phyloP scores from a whole-genome alignment of 495 filamentous ascomycete species.

The Lasiosphaeriaceae sp. region DNA sequence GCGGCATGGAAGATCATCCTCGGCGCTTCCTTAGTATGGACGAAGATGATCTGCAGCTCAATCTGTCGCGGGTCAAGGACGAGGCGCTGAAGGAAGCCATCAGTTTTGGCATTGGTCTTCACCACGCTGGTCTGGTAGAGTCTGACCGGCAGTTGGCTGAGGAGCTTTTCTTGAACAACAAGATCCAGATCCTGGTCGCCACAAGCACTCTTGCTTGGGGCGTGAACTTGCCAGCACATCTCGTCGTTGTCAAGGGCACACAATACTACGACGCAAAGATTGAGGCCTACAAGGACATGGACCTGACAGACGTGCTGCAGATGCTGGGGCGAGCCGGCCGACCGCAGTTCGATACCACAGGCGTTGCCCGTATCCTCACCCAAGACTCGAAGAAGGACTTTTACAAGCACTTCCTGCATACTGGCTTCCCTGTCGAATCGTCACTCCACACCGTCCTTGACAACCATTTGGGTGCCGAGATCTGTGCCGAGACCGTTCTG shows the following conservation, averaged over 20 bases:
- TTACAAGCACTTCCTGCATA: constrained; percentile 99
- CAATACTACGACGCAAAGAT: constrained; percentile 98
- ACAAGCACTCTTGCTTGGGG: constrained; percentile 97
- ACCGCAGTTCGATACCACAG: constrained; percentile 93
- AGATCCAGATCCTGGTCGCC: constrained; percentile 95
- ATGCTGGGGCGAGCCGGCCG: constrained; percentile 96
- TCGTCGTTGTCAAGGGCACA: constrained; percentile 97
- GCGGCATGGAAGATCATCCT: constrained; percentile 97
- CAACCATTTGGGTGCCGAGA: constrained; percentile 94
- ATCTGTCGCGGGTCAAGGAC: constrained; percentile 83
- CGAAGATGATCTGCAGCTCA: constrained; percentile 85
- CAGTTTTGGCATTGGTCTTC: constrained; percentile 93
- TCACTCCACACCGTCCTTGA: constrained; percentile 93
- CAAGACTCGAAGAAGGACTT: constrained; percentile 99
- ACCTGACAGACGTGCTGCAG: constrained; percentile 95
- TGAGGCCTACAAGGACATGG: constrained; percentile 98
- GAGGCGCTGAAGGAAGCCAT: constrained; percentile 86
- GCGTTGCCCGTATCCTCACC: constrained; percentile 94
- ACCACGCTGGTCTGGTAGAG: constrained; percentile 96
- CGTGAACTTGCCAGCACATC: constrained; percentile 94
- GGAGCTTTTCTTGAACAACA: constrained; percentile 94
- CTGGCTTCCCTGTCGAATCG: constrained; percentile 96
- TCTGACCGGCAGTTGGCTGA: constrained; percentile 86
- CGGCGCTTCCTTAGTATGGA: constrained; percentile 88
- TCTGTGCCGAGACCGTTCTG: constrained; percentile 84